Evolutionary conservation across 805 yeast species (phyloP).

Genomic region (Grigorovia humatica): DNA sequence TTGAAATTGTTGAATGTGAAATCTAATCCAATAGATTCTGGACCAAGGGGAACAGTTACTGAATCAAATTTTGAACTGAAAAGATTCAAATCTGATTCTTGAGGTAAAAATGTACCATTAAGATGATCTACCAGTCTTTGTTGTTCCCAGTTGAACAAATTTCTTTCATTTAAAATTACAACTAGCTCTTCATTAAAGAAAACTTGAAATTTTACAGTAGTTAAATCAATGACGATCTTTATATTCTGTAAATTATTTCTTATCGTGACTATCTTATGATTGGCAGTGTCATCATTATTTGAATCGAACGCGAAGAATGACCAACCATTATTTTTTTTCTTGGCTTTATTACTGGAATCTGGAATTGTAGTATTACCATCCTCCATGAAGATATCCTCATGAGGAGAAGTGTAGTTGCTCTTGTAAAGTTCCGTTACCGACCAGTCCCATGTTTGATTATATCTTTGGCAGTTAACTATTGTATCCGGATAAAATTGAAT

Average conservation of each 20-base stretch:
- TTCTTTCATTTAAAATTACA: slow-evolving; percentile 55
- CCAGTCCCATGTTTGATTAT: slow-evolving; percentile 49
- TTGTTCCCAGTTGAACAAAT: slow-evolving; percentile 77
- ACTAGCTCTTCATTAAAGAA: slow-evolving; percentile 36
- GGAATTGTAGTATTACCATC: neutral
- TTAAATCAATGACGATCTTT: slow-evolving; percentile 33
- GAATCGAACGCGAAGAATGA: neutral
- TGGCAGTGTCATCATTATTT: neutral
- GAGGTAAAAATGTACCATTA: slow-evolving; percentile 35
- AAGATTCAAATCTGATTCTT: slow-evolving; percentile 55
- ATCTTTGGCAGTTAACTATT: slow-evolving; percentile 39
- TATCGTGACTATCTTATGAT: slow-evolving; percentile 4
- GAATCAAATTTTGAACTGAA: slow-evolving; percentile 54
- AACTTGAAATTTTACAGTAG: slow-evolving; percentile 33
- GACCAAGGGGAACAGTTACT: slow-evolving; percentile 55
- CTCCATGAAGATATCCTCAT: neutral
- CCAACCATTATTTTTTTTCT: neutral
- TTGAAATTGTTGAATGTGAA: slow-evolving; percentile 49
- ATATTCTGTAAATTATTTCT: slow-evolving; percentile 14
- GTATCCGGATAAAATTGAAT: neutral
- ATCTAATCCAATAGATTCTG: slow-evolving; percentile 82
- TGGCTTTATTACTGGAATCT: neutral
- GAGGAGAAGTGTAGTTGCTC: neutral
- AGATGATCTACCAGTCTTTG: slow-evolving; percentile 42
- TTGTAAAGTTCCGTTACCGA: slow-evolving; percentile 31